Evolutionary conservation across 1,284 basidiomycete species (phyloP).

Genomic region (Clitocybe nebularis): DNA sequence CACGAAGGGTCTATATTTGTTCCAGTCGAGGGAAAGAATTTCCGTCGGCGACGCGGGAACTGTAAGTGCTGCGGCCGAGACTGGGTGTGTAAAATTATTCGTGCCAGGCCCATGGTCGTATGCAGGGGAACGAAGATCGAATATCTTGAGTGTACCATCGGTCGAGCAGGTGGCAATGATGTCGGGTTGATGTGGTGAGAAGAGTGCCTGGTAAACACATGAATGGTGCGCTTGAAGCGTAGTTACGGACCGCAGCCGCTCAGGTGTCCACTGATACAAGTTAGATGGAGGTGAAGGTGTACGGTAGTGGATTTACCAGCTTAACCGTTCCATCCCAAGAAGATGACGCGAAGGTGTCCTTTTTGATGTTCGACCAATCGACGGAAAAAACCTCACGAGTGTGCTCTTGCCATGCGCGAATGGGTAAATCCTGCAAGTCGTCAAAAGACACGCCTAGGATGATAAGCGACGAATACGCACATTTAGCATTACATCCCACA

Average conservation of each 20-base stretch:
- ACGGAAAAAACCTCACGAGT: constrained; percentile 90
- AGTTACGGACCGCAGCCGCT: constrained; percentile 69
- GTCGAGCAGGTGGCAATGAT: constrained; percentile 80
- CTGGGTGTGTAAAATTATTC: constrained; percentile 58
- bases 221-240: constrained; percentile 81
- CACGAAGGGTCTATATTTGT: constrained; percentile 82
- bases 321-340: constrained; percentile 94
- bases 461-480: constrained; percentile 41
- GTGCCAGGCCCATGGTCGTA: constrained; percentile 37
- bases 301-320: constrained; percentile 52
- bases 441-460: constrained; percentile 18
- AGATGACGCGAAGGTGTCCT: constrained; percentile 83
- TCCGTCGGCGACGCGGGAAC: constrained; percentile 70
- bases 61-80: constrained; percentile 63
- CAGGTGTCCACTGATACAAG: constrained; percentile 77
- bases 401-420: constrained; percentile 93
- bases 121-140: constrained; percentile 63
- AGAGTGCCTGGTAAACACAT: constrained; percentile 87
- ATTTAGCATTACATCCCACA: constrained; percentile 90
- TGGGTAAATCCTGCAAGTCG: constrained; percentile 72
- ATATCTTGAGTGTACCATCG: constrained; percentile 80
- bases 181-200: constrained; percentile 88
- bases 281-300: neutral
- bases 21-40: constrained; percentile 84
- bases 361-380: constrained; percentile 95